Percentiles rank a stretch among this genome's conserved stretches.
These are phyloP conservation scores for Phytophthora macrochlamydospora DNA, from an alignment of 352 stramenopile species.

Conservation along the genomic window DNA sequence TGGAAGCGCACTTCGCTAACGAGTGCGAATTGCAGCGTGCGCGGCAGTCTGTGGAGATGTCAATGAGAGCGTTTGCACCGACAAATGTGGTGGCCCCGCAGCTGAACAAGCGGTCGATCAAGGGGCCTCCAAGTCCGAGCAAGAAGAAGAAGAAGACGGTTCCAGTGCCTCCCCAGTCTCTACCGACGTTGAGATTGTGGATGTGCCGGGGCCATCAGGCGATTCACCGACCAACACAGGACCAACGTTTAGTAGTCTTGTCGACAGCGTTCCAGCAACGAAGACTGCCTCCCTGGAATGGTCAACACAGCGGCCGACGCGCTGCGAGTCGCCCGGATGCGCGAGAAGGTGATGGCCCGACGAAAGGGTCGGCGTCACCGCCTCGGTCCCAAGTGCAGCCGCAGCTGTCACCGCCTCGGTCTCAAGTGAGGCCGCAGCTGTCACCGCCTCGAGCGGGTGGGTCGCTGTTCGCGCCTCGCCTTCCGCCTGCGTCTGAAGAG, in stretches of 20 bases:
- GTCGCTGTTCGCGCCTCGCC: conserved; percentile 9
- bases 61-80: conserved; percentile 8
- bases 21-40: conserved; percentile 49
- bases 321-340: conserved; percentile 49
- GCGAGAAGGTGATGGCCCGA: conserved; percentile 48
- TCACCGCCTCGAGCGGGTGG: background rate
- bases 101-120: conserved; percentile 27
- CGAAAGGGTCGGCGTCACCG: conserved; percentile 11
- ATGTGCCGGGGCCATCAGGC: background rate
- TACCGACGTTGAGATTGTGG: conserved; percentile 6
- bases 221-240: background rate
- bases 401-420: conserved; percentile 16
- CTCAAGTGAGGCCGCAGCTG: background rate
- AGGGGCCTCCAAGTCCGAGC: conserved; percentile 9
- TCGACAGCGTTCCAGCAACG: background rate
- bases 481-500: background rate
- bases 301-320: conserved; percentile 21
- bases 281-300: conserved; percentile 4
- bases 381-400: conserved; percentile 10
- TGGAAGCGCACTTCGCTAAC: conserved; percentile 40
- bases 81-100: conserved; percentile 18
- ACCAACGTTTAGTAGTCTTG: background rate
- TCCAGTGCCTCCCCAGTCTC: conserved; percentile 1
- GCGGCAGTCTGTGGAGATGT: conserved; percentile 13
- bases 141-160: conserved; percentile 17